Evolutionary conservation across 78 protist species (phyloP).

Genomic region (Polysphondylium violaceum): DNA sequence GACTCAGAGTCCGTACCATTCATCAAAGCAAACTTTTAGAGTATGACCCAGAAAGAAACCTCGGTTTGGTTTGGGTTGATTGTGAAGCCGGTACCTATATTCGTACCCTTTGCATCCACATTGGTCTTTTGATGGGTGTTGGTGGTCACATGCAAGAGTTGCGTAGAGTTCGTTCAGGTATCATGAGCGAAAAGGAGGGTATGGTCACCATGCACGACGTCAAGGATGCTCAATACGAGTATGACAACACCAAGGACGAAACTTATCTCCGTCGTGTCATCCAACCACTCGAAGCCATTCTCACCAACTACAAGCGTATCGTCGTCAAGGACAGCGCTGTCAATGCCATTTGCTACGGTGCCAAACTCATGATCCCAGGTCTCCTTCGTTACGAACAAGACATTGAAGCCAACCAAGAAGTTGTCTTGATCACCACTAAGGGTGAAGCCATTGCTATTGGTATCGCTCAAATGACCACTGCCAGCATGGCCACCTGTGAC

Average conservation of each 20-base stretch:
- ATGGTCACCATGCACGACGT: constrained; percentile 99
- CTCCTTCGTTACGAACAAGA: constrained; percentile 96
- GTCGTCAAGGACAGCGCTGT: constrained; percentile 99
- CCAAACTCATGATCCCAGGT: constrained; percentile 99
- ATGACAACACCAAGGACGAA: constrained; percentile 92
- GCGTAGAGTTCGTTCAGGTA: constrained; percentile 93
- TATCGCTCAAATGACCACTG: constrained; percentile 99
- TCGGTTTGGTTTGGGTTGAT: constrained; percentile 96
- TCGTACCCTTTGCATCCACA: constrained; percentile 99
- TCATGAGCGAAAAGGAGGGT: constrained; percentile 92
- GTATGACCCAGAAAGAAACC: constrained; percentile 94
- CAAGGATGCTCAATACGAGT: constrained; percentile 98
- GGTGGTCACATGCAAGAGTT: constrained; percentile 99
- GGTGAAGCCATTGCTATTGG: constrained; percentile 99
- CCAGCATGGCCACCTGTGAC: constrained; percentile 95
- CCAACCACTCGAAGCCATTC: constrained; percentile 98
- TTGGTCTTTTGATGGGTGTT: constrained; percentile 98
- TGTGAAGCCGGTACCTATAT: constrained; percentile 99
- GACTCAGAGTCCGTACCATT: constrained; percentile 98
- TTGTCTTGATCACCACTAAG: constrained; percentile 99
- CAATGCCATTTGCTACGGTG: constrained; percentile 99
- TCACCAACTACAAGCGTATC: constrained; percentile 95
- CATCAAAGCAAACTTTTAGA: constrained; percentile 96
- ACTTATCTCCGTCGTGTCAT: constrained; percentile 97
- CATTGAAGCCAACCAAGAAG: constrained; percentile 95